A percentile compares a stretch with the other conserved stretches of the same genome.
phyloP scores from a whole-genome alignment of 192 early-diverging fungal species.

The Oehlia diaphana region DNA sequence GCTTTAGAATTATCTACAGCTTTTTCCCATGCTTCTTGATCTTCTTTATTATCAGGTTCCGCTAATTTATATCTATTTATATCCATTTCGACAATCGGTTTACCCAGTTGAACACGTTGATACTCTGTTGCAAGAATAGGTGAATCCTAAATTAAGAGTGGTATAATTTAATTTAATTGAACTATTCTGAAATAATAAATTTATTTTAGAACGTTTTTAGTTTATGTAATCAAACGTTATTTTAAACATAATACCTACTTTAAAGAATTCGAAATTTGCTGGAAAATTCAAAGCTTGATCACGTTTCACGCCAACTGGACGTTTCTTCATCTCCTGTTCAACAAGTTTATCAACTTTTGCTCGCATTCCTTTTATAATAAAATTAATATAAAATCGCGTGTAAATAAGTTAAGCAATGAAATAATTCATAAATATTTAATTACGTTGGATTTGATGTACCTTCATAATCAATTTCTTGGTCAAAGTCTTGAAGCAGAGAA shows the following conservation, averaged over 20 bases:
- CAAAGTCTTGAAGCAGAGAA: neutral
- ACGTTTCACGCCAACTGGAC: constrained; percentile 31
- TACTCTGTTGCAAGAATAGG: constrained; percentile 26
- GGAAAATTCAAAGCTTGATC: constrained; percentile 42
- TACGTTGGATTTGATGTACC: neutral
- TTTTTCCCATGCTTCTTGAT: constrained; percentile 42
- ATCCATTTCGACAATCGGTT: constrained; percentile 48
- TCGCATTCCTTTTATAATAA: constrained; percentile 41
- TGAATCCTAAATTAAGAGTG: constrained; percentile 9
- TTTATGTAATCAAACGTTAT: neutral
- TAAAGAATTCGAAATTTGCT: constrained; percentile 48
- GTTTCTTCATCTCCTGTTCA: constrained; percentile 56
- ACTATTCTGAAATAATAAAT: too few species aligned
- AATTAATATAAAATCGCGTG: too few species aligned
- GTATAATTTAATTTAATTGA: too few species aligned
- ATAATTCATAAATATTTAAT: neutral
- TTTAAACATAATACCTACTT: constrained; percentile 5
- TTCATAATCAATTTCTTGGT: constrained; percentile 28
- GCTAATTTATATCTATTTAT: constrained; percentile 48
- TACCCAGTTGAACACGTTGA: constrained; percentile 45
- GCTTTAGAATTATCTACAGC: constrained; percentile 54
- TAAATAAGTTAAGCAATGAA: neutral
- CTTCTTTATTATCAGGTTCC: constrained; percentile 41
- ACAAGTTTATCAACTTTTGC: constrained; percentile 52
- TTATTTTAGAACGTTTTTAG: neutral